Conservation (phyloP, 352 stramenopile species). For the Plasmopara muralis region DNA sequence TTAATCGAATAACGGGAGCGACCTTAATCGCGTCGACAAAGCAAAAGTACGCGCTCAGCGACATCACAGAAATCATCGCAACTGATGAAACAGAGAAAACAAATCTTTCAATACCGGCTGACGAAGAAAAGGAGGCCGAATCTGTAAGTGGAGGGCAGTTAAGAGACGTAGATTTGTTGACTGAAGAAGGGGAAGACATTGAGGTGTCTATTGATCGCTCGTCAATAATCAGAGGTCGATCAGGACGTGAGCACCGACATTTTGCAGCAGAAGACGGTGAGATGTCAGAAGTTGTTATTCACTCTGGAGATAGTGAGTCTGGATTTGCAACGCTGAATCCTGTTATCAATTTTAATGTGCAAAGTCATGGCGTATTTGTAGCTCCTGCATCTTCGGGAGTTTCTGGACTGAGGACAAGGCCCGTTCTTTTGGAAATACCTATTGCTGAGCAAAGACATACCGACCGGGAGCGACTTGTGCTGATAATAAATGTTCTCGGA, state of each 20-base stretch:
- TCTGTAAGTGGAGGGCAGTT: constrained; percentile 1
- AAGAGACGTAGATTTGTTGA: constrained; percentile 11
- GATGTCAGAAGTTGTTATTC: constrained; percentile 60
- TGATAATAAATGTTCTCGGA: constrained; percentile 56
- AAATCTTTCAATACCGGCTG: not conserved
- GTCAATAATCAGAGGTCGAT: not conserved
- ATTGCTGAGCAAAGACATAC: constrained; percentile 17
- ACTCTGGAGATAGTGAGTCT: constrained; percentile 61
- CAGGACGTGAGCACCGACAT: constrained; percentile 3
- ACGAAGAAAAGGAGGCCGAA: constrained; percentile 10
- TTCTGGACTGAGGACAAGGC: constrained; percentile 14
- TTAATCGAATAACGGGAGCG: constrained; percentile 20
- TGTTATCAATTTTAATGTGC: constrained; percentile 31
- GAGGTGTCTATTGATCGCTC: constrained; percentile 38
- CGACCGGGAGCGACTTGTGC: constrained; percentile 17
- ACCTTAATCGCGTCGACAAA: constrained; percentile 11
- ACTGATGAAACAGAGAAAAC: not conserved
- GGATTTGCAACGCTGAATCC: constrained; percentile 65
- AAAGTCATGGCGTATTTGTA: constrained; percentile 14
- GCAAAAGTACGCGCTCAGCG: constrained; percentile 13
- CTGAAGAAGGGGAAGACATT: constrained; percentile 48
- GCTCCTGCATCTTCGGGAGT: constrained; percentile 20
- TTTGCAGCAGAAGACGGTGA: constrained; percentile 24
- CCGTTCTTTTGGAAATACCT: constrained; percentile 46
- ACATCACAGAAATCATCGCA: constrained; percentile 16